phyloP scores from a whole-genome alignment of 305 asterid genomes.

The Fraxinus xanthoxyloides region DNA sequence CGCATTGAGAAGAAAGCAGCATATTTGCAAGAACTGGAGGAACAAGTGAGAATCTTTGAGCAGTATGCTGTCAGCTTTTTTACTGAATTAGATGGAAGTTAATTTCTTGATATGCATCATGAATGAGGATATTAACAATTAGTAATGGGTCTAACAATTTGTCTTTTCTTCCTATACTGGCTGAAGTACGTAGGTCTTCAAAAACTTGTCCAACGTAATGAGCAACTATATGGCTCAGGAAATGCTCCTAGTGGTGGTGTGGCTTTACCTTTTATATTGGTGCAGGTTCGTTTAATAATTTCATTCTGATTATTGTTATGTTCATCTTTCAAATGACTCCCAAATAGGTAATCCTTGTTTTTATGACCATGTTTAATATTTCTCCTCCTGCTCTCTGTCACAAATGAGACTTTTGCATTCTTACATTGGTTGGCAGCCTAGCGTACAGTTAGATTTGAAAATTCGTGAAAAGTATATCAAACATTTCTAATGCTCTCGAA shows the following conservation, averaged over 20 bases:
- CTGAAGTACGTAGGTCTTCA: constrained; percentile 80
- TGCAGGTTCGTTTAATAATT: constrained; percentile 58
- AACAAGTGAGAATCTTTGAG: constrained; percentile 55
- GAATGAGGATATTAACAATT: constrained; percentile 1
- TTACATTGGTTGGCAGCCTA: background rate
- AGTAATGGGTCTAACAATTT: constrained; percentile 6
- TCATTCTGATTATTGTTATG: constrained; percentile 6
- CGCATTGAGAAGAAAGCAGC: constrained; percentile 88
- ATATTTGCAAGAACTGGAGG: constrained; percentile 87
- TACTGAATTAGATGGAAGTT: constrained; percentile 8
- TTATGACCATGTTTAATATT: background rate
- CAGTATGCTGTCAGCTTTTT: background rate
- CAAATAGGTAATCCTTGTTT: background rate
- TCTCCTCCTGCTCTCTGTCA: background rate
- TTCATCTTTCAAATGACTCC: constrained; percentile 2
- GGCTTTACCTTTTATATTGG: constrained; percentile 92
- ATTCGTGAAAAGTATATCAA: background rate
- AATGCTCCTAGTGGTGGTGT: constrained; percentile 95
- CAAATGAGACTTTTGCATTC: constrained; percentile 1
- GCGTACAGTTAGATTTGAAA: background rate
- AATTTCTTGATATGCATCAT: constrained; percentile 9
- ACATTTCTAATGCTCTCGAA: background rate
- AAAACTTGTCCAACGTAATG: constrained; percentile 79
- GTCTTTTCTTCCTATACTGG: constrained; percentile 6
- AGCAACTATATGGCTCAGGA: constrained; percentile 76